Base-by-base conservation (phyloP, 305 asterid genomes). In the Fraxinus velutina region DNA sequence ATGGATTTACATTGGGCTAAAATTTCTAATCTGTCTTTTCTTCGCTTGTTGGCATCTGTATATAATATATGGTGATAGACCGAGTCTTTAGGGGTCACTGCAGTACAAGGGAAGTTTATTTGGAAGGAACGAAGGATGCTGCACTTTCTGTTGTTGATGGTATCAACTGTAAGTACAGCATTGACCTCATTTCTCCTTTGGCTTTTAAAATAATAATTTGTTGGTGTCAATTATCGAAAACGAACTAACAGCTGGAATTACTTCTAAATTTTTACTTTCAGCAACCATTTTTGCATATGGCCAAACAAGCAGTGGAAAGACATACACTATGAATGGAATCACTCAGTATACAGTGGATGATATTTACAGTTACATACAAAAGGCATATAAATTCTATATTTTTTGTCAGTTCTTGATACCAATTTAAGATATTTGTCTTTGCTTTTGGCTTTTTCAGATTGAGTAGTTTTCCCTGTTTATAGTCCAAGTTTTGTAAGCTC, bases 281-380 rank as follows among this genome's bases (percentile, higher is more conserved):
- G 98, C 98, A 21, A 94, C 97, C 79, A 87, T 94, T 70, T 94
- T 94, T 84, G 97, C 98, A 9, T 94, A 93, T 87, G 98, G 98
- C 73, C 97, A 93, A 89, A 94, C 98, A 71, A 94, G 96, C 91
- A 94, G 98, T 24, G 98, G 98, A 84, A 94, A 94, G 92, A 94
- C 98, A 7, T 93, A 94, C 85, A 93, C 99, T 55, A 92, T 95
- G 99, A 95, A 91, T 84, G 97, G 99, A 62, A 90, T 94, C 68
- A 96, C 98, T 1, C 97, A 96, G 86, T 94, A 89, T 81, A 88
- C 97, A 2, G 97, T 94, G 79, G 92, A 93, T 78, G 97, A 94
- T 86, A 92, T 96, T 78, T 94, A 94, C 78, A 91, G 91, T 81
- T 91, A 94, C 84, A 91, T 91, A 66, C 88, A 87, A 80, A 88